Conservation (phyloP, 805 yeast genomes). For the Candida odintsovae region DNA sequence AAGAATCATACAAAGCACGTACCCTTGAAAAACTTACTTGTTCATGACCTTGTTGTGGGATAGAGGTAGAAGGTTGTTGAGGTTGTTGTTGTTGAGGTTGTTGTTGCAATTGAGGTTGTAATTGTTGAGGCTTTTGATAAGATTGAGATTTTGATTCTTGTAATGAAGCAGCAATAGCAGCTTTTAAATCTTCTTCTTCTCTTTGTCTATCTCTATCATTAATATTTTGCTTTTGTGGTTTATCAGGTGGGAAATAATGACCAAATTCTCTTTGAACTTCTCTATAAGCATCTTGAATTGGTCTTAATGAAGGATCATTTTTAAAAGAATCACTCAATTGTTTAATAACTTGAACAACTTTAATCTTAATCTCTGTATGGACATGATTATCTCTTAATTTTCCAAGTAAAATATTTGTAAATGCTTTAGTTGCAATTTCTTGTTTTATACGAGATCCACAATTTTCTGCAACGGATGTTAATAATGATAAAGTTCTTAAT, state of each 20-base stretch:
- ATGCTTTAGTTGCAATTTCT: conserved; percentile 52
- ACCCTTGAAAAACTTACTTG: conserved; percentile 52
- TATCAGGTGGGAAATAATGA: conserved; percentile 38
- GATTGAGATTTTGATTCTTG: conserved; percentile 15
- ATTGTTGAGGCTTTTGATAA: conserved; percentile 14
- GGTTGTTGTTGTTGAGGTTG: conserved; percentile 17
- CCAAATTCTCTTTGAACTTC: conserved; percentile 41
- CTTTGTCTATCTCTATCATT: conserved; percentile 37
- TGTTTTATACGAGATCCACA: conserved; percentile 67
- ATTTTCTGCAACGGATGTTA: conserved; percentile 65
- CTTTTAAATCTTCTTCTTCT: conserved; percentile 78
- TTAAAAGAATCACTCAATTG: conserved; percentile 63
- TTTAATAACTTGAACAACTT: conserved; percentile 59
- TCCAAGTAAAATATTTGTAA: conserved; percentile 41
- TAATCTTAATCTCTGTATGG: conserved; percentile 62
- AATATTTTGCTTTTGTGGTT: conserved; percentile 52
- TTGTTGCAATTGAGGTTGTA: conserved; percentile 4
- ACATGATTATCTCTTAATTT: conserved; percentile 47
- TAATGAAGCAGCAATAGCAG: conserved; percentile 69
- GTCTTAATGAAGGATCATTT: conserved; percentile 69
- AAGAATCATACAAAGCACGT: conserved; percentile 77
- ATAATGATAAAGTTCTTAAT: conserved; percentile 47
- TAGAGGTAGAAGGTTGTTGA: conserved; percentile 7
- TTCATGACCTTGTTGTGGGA: conserved; percentile 3
- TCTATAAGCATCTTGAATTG: conserved; percentile 57